These are phyloP conservation scores for Rhizopogon rudus DNA, from an alignment of 768 basidiomycete genomes.

Conservation along the genomic window DNA sequence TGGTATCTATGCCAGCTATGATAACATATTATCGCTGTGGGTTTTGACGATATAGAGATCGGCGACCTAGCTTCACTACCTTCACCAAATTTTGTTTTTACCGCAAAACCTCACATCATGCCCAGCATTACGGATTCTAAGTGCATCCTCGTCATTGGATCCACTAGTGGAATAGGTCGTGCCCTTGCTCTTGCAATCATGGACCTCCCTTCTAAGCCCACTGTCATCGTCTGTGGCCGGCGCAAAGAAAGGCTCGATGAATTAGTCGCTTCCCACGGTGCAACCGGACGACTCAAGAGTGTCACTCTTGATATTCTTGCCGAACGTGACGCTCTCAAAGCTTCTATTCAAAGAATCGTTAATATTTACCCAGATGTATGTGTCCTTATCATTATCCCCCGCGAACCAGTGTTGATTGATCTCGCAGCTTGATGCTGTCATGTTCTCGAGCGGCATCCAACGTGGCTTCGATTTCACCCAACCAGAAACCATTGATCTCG, in stretches of 20 bases:
- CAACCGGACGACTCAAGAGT: constrained; percentile 33
- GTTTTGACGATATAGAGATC: not conserved
- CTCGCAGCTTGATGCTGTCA: constrained; percentile 48
- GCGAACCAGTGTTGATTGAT: not conserved
- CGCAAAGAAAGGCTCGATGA: constrained; percentile 50
- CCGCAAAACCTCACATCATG: constrained; percentile 8
- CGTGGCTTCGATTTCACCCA: constrained; percentile 41
- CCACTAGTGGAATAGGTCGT: constrained; percentile 57
- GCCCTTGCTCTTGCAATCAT: constrained; percentile 48
- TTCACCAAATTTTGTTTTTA: too few species aligned
- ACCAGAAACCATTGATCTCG: constrained; percentile 36
- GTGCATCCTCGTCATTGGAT: constrained; percentile 50
- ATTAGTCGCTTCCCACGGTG: constrained; percentile 25
- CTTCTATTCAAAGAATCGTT: constrained; percentile 35
- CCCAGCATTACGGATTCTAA: constrained; percentile 40
- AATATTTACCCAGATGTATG: constrained; percentile 44
- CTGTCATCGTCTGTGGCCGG: constrained; percentile 46
- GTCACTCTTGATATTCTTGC: constrained; percentile 40
- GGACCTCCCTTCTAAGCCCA: constrained; percentile 40
- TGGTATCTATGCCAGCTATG: not conserved
- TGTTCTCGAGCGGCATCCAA: constrained; percentile 52
- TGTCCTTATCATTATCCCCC: not conserved
- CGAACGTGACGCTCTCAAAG: constrained; percentile 33
- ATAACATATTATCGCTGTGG: too few species aligned
- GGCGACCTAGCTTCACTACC: too few species aligned